Conservation (phyloP, 1,284 basidiomycete genomes). For the Coniferiporia sulphurascens region DNA sequence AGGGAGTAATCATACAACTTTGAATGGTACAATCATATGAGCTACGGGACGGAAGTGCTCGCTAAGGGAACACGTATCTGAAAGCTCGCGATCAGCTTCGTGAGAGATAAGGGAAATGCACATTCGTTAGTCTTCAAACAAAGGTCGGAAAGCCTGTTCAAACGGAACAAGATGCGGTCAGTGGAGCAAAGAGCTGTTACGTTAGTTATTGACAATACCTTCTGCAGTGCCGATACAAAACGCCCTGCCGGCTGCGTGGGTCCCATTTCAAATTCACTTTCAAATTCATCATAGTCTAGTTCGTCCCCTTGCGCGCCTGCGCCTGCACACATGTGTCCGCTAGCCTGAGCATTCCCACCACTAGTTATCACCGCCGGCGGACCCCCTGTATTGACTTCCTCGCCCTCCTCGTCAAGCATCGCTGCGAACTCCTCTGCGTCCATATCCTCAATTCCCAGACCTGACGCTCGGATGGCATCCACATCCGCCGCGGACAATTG, state of each 20-base stretch:
- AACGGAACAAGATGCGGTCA: neutral
- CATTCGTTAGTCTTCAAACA: neutral
- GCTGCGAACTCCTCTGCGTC: constrained; percentile 53
- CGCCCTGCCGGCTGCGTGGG: neutral
- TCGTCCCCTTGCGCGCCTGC: neutral
- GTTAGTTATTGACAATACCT: neutral
- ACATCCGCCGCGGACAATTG: constrained; percentile 54
- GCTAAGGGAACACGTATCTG: no score
- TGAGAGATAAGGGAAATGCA: no score
- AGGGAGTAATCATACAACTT: no score
- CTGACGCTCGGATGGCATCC: constrained; percentile 48
- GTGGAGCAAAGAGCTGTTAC: neutral
- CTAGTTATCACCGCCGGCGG: neutral
- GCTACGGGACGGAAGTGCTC: no score
- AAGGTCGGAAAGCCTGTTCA: neutral
- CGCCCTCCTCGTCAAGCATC: constrained; percentile 62
- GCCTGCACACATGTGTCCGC: neutral
- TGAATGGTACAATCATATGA: no score
- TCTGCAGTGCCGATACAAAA: neutral
- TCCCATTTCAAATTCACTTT: constrained; percentile 9
- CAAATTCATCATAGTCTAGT: constrained; percentile 7
- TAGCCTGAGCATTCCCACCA: neutral
- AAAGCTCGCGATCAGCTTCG: no score
- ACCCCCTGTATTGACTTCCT: constrained; percentile 39
- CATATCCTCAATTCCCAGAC: constrained; percentile 63